Evolutionary conservation across 495 filamentous ascomycete genomes (phyloP).

Genomic region (Penicillium mononematosum): DNA sequence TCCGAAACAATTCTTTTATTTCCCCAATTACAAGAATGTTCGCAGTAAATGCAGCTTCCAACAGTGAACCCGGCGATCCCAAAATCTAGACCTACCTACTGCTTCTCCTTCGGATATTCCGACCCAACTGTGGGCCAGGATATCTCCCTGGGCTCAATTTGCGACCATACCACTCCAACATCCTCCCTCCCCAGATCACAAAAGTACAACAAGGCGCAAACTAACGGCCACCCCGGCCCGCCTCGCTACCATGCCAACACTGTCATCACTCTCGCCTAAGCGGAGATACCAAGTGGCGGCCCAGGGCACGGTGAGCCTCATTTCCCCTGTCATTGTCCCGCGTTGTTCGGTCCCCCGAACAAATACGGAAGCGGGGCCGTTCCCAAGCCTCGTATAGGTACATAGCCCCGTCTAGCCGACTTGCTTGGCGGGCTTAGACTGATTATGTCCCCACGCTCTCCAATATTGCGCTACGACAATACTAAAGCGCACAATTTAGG

Average conservation of each 20-base stretch:
- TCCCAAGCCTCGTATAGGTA: neutral
- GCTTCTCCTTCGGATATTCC: neutral
- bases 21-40: neutral
- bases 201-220: no score
- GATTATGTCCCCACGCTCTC: neutral
- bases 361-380: neutral
- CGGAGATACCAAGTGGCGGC: neutral
- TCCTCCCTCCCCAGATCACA: no score
- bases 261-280: neutral
- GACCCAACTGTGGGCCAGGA: neutral
- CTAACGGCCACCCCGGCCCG: neutral
- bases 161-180: no score
- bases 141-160: neutral
- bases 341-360: no score
- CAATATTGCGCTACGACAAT: neutral
- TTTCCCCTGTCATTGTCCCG: neutral
- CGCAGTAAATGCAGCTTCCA: neutral
- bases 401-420: neutral
- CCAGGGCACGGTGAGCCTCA: neutral
- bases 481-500: neutral
- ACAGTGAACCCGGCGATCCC: neutral
- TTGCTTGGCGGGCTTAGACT: neutral
- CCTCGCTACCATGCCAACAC: neutral
- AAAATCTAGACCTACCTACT: constrained; percentile 1
- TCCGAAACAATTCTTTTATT: no score